Conservation (phyloP, 1,284 basidiomycete species). For the Agaricales sp. region DNA sequence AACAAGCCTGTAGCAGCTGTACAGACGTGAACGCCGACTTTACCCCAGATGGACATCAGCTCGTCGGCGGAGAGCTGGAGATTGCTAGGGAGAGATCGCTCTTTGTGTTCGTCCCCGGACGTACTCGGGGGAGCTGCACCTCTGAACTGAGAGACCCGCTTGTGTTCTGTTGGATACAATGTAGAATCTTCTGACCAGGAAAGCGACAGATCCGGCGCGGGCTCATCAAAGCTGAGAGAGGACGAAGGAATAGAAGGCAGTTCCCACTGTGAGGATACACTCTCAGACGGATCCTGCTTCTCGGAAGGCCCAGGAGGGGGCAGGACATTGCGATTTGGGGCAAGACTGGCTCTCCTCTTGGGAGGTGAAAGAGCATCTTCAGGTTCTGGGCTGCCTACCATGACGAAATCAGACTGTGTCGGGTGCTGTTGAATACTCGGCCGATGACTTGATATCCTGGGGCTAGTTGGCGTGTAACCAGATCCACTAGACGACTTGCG, state of each 20-base stretch:
- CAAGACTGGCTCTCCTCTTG: constrained; percentile 29
- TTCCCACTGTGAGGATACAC: constrained; percentile 42
- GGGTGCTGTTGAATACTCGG: constrained; percentile 7
- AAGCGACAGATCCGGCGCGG: constrained; percentile 22
- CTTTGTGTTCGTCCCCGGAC: constrained; percentile 9
- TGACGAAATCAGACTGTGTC: constrained; percentile 42
- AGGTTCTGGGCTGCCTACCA: constrained; percentile 41
- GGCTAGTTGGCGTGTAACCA: constrained; percentile 10
- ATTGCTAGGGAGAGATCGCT: constrained; percentile 14
- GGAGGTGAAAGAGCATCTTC: constrained; percentile 29
- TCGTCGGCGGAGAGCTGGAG: constrained; percentile 43
- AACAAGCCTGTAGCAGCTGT: constrained; percentile 57
- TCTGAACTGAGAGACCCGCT: background rate
- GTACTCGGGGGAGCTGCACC: constrained; percentile 9
- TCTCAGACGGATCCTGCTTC: constrained; percentile 15
- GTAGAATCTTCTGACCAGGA: constrained; percentile 35
- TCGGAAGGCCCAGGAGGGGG: constrained; percentile 14
- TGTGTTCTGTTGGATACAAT: background rate
- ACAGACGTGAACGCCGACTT: constrained; percentile 66
- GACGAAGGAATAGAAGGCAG: constrained; percentile 31
- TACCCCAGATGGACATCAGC: constrained; percentile 58
- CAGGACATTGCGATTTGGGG: constrained; percentile 17
- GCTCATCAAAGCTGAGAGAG: constrained; percentile 11
- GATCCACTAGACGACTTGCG: constrained; percentile 26
- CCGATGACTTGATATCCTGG: constrained; percentile 9